Conservation (phyloP, 1,139 yeast species). For the Candida pseudoviswanathii region DNA sequence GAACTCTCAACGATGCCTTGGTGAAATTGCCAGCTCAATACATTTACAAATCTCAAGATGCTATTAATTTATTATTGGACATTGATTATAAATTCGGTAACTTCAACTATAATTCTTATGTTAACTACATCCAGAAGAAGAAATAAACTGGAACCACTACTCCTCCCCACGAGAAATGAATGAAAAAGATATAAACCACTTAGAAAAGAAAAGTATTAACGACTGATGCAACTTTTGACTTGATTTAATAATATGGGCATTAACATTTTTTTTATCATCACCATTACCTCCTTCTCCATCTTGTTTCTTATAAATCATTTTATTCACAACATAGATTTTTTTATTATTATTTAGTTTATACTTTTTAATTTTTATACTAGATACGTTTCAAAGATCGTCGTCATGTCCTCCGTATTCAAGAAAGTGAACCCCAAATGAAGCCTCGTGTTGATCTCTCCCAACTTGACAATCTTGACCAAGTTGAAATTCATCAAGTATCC, state of each 20-base stretch:
- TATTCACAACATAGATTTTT: conserved; percentile 4
- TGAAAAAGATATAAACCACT: background rate
- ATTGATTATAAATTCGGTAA: conserved; percentile 63
- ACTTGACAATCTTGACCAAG: conserved; percentile 12
- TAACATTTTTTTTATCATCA: background rate
- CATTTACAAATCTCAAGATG: conserved; percentile 62
- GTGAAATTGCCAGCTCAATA: conserved; percentile 50
- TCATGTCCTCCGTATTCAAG: conserved; percentile 6
- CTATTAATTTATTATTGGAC: conserved; percentile 62
- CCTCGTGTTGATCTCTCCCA: conserved; percentile 7
- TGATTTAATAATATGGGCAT: background rate
- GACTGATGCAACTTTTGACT: background rate
- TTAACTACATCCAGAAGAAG: conserved; percentile 44
- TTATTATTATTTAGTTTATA: background rate
- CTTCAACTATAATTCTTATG: conserved; percentile 55
- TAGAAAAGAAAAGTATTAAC: background rate
- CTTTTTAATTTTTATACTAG: conserved; percentile 6
- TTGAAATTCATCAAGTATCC: conserved; percentile 16
- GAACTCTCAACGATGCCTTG: conserved; percentile 34
- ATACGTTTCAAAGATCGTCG: conserved; percentile 16
- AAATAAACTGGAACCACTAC: background rate
- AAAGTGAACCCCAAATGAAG: conserved; percentile 15
- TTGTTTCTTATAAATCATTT: conserved; percentile 1
- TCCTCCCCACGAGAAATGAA: too few relatives aligned
- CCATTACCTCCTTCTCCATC: background rate